Percentiles rank a stretch among this genome's conserved stretches.
phyloP scores from a whole-genome alignment of 768 basidiomycete genomes.

The Asterophora parasitica region DNA sequence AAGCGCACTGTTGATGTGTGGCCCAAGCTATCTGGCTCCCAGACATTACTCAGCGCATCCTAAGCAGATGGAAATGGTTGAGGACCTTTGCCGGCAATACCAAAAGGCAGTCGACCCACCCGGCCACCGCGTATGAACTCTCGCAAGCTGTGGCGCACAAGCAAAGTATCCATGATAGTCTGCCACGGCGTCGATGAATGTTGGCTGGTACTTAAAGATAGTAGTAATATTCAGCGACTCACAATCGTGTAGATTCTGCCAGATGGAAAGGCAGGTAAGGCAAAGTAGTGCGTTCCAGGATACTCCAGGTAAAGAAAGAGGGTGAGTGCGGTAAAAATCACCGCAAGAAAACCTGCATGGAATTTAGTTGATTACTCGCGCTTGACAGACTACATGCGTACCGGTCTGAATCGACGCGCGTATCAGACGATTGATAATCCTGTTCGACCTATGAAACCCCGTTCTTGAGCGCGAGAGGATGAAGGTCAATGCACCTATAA shows the following conservation, averaged over 20 bases:
- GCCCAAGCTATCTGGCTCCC: too few species aligned
- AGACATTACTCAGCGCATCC: too few species aligned
- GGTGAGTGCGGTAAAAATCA: neutral
- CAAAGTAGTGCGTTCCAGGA: neutral
- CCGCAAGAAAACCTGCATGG: neutral
- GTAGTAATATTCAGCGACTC: neutral
- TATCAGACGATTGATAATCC: neutral
- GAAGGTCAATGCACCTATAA: neutral
- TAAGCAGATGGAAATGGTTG: too few species aligned
- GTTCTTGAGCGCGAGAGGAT: neutral
- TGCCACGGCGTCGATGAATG: neutral
- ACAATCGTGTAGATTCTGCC: neutral
- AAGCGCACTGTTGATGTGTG: too few species aligned
- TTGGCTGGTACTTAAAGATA: too few species aligned
- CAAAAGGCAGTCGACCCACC: too few species aligned
- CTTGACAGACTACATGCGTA: neutral
- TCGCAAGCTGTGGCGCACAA: too few species aligned
- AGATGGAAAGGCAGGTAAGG: neutral
- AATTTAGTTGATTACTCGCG: neutral
- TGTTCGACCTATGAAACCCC: neutral
- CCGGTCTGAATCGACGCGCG: slow-evolving; percentile 1
- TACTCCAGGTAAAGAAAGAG: neutral
- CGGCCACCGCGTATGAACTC: too few species aligned
- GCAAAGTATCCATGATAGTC: neutral
- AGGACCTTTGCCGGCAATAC: too few species aligned